phyloP scores from a whole-genome alignment of 495 filamentous ascomycete genomes.

The Podospora bellae-mahoneyi region DNA sequence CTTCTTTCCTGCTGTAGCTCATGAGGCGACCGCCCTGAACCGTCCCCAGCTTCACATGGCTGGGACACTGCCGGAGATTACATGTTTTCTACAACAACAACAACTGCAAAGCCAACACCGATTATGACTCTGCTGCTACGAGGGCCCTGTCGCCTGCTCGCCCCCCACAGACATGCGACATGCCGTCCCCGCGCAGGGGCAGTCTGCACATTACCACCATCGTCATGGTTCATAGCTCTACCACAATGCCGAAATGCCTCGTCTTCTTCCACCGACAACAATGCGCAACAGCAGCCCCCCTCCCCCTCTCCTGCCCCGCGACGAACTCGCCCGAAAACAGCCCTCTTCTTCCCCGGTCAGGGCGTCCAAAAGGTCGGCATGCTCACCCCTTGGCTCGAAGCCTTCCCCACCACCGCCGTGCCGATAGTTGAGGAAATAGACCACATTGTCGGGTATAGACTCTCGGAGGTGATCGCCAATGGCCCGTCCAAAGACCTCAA shows the following conservation, averaged over 20 bases:
- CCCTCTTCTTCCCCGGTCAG: constrained; percentile 86
- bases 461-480: constrained; percentile 74
- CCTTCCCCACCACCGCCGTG: constrained; percentile 70
- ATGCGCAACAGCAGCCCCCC: constrained; percentile 7
- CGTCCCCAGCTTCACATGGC: constrained; percentile 30
- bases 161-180: not conserved
- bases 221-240: not conserved
- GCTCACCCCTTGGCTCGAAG: constrained; percentile 76
- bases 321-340: constrained; percentile 57
- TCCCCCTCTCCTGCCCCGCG: too few species aligned
- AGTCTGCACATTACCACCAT: not conserved
- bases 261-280: constrained; percentile 7
- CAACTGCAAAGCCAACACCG: not conserved
- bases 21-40: constrained; percentile 28
- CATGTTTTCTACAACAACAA: not conserved
- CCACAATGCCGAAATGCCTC: constrained; percentile 16
- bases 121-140: constrained; percentile 26
- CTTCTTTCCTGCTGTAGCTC: constrained; percentile 11
- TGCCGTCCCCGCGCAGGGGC: too few species aligned
- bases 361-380: constrained; percentile 94
- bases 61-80: constrained; percentile 8
- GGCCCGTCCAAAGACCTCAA: constrained; percentile 75
- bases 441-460: constrained; percentile 59
- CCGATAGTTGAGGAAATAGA: constrained; percentile 83
- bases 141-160: constrained; percentile 18